A percentile compares a stretch with the other conserved stretches of the same genome.
These are phyloP conservation scores for Solanum hybrid DNA, from an alignment of 305 asterid genomes.

Conservation along the genomic window DNA sequence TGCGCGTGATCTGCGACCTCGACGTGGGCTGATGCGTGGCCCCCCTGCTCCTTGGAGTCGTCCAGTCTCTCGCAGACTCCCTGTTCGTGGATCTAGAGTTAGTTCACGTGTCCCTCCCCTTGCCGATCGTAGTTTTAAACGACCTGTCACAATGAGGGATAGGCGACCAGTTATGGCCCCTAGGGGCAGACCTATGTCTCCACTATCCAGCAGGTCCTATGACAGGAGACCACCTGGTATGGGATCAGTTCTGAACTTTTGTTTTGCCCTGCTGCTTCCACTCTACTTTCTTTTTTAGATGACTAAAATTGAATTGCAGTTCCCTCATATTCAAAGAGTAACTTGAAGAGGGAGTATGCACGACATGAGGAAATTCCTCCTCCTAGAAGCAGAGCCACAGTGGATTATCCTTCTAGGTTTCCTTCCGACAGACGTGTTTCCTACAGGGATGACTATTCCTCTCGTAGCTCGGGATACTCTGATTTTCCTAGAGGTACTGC, in stretches of 20 bases:
- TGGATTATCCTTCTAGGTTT: constrained; percentile 52
- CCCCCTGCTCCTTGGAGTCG: constrained; percentile 70
- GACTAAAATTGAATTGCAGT: constrained; percentile 28
- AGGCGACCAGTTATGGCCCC: constrained; percentile 67
- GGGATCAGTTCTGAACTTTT: constrained; percentile 2
- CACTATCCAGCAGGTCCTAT: constrained; percentile 62
- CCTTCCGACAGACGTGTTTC: constrained; percentile 55
- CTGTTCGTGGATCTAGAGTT: constrained; percentile 49
- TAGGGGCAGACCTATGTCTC: constrained; percentile 66
- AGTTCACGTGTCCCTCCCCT: constrained; percentile 50
- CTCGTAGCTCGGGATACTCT: constrained; percentile 68
- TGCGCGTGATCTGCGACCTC: constrained; percentile 57
- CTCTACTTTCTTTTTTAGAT: not conserved
- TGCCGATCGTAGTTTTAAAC: constrained; percentile 52
- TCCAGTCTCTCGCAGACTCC: constrained; percentile 44
- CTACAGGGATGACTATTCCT: constrained; percentile 68
- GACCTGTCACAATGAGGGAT: constrained; percentile 58
- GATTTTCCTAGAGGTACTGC: constrained; percentile 72
- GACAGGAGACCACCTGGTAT: constrained; percentile 93
- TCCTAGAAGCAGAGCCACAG: constrained; percentile 50
- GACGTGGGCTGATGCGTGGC: constrained; percentile 45
- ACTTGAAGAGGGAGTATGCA: constrained; percentile 59
- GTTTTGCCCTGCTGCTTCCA: not conserved
- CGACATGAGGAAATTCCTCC: constrained; percentile 6
- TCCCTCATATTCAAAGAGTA: constrained; percentile 62